A percentile compares a stretch with the other conserved stretches of the same genome.
Evolutionary conservation across 805 yeast genomes (phyloP).

Genomic region (Brettanomyces bruxellensis): DNA sequence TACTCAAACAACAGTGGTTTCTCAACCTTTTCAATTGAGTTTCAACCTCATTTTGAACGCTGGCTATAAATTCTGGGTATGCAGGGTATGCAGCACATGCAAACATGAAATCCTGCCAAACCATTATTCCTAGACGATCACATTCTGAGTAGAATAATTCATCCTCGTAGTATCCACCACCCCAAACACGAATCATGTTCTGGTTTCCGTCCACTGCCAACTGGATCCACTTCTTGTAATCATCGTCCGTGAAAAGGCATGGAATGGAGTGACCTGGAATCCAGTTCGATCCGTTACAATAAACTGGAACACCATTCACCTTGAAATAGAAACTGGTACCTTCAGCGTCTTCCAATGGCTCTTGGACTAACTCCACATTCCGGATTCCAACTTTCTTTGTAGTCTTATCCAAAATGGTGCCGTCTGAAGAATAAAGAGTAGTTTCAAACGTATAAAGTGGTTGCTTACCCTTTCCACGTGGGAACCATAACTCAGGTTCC

Average conservation of each 20-base stretch:
- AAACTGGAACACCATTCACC: conserved; percentile 32
- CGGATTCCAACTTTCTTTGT: conserved; percentile 30
- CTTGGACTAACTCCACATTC: conserved; percentile 31
- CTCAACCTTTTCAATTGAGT: conserved; percentile 33
- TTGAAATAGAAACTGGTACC: conserved; percentile 36
- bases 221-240: conserved; percentile 29
- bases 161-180: conserved; percentile 38
- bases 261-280: conserved; percentile 37
- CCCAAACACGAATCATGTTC: conserved; percentile 41
- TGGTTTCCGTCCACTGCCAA: conserved; percentile 31
- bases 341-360: conserved; percentile 16
- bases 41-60: conserved; percentile 29
- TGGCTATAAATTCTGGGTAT: conserved; percentile 25
- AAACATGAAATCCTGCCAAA: conserved; percentile 53
- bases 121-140: conserved; percentile 34
- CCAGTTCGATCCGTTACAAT: conserved; percentile 36
- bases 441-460: conserved; percentile 23
- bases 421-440: conserved; percentile 2
- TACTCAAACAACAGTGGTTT: conserved; percentile 29
- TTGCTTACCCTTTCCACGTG: conserved; percentile 29
- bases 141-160: conserved; percentile 35
- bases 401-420: conserved; percentile 7
- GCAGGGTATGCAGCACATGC: conserved; percentile 50
- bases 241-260: conserved; percentile 24
- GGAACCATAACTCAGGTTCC: conserved; percentile 33